phyloP scores from a whole-genome alignment of 129 eudicot species.

The Gnaphalium uliginosum region DNA sequence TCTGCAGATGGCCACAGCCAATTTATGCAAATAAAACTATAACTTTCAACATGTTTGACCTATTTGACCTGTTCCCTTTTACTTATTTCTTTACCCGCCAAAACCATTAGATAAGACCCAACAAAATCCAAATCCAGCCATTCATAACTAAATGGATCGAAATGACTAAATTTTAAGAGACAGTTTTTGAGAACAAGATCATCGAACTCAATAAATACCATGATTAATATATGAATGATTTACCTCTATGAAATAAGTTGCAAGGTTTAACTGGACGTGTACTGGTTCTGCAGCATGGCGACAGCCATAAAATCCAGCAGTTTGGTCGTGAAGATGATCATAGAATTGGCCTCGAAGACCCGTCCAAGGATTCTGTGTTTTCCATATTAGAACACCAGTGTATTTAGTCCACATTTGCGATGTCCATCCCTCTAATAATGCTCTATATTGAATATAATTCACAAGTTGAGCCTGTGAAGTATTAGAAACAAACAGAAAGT shows the following conservation, averaged over 20 bases:
- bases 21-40: neutral
- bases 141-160: neutral
- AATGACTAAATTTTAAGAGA: neutral
- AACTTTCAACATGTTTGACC: neutral
- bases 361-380: conserved; percentile 97
- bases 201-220: neutral
- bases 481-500: conserved; percentile 15
- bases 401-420: conserved; percentile 96
- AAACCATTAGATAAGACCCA: neutral
- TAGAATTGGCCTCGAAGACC: conserved; percentile 96
- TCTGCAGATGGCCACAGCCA: neutral
- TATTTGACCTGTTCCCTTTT: neutral
- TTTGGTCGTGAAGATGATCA: conserved; percentile 95
- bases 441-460: conserved; percentile 84
- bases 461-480: conserved; percentile 78
- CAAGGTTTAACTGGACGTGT: conserved; percentile 89
- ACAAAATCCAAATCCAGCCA: neutral
- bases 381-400: conserved; percentile 95
- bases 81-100: neutral
- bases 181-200: neutral
- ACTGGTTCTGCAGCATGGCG: conserved; percentile 95
- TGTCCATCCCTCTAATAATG: conserved; percentile 92
- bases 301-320: conserved; percentile 97
- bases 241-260: conserved; percentile 82
- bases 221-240: neutral